Evolutionary conservation across 192 early-diverging fungal genomes (phyloP).

Genomic region (Rhizophagus clarus): DNA sequence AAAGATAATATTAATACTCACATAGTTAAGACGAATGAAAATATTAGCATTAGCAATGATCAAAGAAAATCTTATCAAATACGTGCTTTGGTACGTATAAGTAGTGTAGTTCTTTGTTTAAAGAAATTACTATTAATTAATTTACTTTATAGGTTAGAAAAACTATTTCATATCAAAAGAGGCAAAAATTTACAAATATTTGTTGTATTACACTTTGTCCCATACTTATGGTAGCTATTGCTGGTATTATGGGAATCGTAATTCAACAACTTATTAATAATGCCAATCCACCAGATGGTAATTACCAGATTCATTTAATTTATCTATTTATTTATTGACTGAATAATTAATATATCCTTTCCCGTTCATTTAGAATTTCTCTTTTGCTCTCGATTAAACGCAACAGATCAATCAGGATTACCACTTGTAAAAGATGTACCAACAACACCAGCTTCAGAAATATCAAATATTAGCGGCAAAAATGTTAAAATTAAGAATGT

Average conservation of each 20-base stretch:
- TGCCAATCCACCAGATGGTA: conserved; percentile 47
- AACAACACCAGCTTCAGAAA: conserved; percentile 31
- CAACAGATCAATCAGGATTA: not conserved
- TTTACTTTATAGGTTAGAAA: conserved; percentile 50
- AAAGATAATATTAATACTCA: too few species aligned
- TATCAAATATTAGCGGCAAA: conserved; percentile 40
- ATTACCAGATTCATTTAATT: not conserved
- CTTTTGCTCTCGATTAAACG: not conserved
- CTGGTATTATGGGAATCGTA: conserved; percentile 55
- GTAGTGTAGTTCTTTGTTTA: too few species aligned
- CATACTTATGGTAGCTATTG: conserved; percentile 68
- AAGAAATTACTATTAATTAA: not conserved
- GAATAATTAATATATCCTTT: not conserved
- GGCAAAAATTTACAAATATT: conserved; percentile 73
- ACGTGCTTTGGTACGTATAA: conserved; percentile 20
- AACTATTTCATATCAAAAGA: conserved; percentile 68
- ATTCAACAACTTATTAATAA: conserved; percentile 57
- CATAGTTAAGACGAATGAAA: too few species aligned
- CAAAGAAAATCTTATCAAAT: conserved; percentile 13
- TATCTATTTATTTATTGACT: not conserved
- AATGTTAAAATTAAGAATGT: conserved; percentile 41
- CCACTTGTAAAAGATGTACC: conserved; percentile 38
- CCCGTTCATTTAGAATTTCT: conserved; percentile 3
- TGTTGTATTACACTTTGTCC: conserved; percentile 72
- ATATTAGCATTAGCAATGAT: not conserved